phyloP scores from a whole-genome alignment of 148 eudicot species.

The Tetragonia tetragonoides region DNA sequence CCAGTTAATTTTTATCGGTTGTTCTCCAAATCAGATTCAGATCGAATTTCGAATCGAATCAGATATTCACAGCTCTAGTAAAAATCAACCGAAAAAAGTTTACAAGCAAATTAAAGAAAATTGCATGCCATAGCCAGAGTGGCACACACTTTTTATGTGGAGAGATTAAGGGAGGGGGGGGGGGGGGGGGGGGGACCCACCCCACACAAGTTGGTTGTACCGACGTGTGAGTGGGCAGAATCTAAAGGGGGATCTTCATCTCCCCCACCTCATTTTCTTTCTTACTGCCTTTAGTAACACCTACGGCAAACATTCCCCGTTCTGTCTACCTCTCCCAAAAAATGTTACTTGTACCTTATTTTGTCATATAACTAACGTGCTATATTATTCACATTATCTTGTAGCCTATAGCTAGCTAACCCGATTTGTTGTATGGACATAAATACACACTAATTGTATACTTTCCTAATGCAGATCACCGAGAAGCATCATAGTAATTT shows the following conservation, averaged over 20 bases:
- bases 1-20: too few species aligned
- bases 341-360: too few species aligned
- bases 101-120: not conserved
- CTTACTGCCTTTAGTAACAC: constrained; percentile 11
- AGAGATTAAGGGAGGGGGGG: not conserved
- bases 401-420: too few species aligned
- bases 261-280: not conserved
- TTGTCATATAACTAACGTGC: too few species aligned
- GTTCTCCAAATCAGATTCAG: too few species aligned
- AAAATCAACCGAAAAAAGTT: not conserved
- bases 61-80: not conserved
- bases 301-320: not conserved
- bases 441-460: too few species aligned
- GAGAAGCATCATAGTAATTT: too few species aligned
- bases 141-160: not conserved
- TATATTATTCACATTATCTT: too few species aligned
- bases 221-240: constrained; percentile 12
- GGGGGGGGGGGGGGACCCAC: not conserved
- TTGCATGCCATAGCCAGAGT: not conserved
- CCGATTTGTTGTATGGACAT: too few species aligned
- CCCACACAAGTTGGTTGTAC: not conserved
- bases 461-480: too few species aligned
- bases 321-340: not conserved
- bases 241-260: constrained; percentile 15
- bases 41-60: too few species aligned